Evolutionary conservation across 31 red algal species (phyloP), one percentile per base, ranked within the genome.

Genomic region (Endocladia muricata): DNA sequence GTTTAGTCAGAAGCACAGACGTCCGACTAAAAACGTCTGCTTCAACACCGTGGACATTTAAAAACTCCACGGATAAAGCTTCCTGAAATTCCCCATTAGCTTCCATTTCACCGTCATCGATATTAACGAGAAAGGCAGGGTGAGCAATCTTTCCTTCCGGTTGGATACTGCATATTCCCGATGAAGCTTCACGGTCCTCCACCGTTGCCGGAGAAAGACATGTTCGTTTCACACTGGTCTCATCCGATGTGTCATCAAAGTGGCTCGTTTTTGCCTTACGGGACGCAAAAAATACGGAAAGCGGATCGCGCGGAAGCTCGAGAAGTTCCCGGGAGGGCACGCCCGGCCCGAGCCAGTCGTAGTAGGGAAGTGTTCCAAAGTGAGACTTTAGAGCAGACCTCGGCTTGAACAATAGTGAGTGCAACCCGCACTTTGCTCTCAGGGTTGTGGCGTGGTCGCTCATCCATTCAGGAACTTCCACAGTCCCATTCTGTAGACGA

Each of bases 301-400:
- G 11, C 2, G 78, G 78, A 65, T 69, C 63, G 11, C 35, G 48
- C 56, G 54, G 34, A 60, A 81, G 60, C 65, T 69, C 70, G 3
- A 58, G 47, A 3, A 81, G 31, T 32, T 62, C 47, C 7, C 48
- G 64, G 60, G 78, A 60, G 2, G 63, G 78, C 32, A 81, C 36
- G 37, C 70, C 58, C 1, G 78, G 78, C 39, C 61, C 78, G 31
- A 81, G 26, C 78, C 78, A 81, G 35, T 81, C 78, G 42, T 81
- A 81, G 33, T 70, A 70, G 0, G 47, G 4, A 19, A 65, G 47
- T 11, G 33, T 37, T 30, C 64, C 64, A 40, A 70, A 70, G 41
- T 68, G 43, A 19, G 68, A 70, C 35, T 81, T 69, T 28, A 81
- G 61, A 26, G 51, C 58, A 35, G 49, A 64, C 34, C 25, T 2